Conservation (phyloP, 805 yeast species). For the Metschnikowia baotianmanensis region DNA sequence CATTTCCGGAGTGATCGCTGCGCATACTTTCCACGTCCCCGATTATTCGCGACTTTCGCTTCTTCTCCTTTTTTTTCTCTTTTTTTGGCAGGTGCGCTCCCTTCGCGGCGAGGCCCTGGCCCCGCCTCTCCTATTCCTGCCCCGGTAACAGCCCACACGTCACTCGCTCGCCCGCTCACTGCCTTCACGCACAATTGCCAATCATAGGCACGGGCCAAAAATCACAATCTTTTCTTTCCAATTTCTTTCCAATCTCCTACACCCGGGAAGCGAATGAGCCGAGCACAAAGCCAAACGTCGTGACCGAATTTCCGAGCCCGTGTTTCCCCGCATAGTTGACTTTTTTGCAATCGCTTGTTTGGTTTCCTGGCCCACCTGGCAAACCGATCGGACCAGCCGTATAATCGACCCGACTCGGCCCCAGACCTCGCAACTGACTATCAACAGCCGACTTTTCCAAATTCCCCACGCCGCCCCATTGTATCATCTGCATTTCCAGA, state of each 20-base stretch:
- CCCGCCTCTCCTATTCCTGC: slow-evolving; percentile 13
- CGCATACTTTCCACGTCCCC: no score
- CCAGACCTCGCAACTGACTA: no score
- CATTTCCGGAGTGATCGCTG: no score
- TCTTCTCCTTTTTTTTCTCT: background rate
- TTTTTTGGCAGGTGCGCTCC: background rate
- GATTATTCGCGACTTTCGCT: no score
- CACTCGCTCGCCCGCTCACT: slow-evolving; percentile 7
- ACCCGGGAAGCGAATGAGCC: background rate
- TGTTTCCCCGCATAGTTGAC: no score
- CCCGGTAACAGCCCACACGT: slow-evolving; percentile 7
- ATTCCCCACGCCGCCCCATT: background rate
- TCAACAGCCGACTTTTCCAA: no score
- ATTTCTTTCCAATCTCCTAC: background rate
- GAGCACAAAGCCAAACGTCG: background rate
- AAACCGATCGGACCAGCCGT: no score
- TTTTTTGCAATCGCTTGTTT: no score
- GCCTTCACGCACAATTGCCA: slow-evolving; percentile 8
- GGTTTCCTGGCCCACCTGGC: no score
- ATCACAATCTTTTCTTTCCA: background rate
- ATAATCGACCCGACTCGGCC: no score
- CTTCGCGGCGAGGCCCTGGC: slow-evolving; percentile 10
- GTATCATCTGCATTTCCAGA: background rate
- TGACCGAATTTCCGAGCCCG: no score
- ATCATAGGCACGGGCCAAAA: slow-evolving; percentile 3